phyloP scores from a whole-genome alignment of 495 filamentous ascomycete genomes.

The Talaromyces stipitatus region DNA sequence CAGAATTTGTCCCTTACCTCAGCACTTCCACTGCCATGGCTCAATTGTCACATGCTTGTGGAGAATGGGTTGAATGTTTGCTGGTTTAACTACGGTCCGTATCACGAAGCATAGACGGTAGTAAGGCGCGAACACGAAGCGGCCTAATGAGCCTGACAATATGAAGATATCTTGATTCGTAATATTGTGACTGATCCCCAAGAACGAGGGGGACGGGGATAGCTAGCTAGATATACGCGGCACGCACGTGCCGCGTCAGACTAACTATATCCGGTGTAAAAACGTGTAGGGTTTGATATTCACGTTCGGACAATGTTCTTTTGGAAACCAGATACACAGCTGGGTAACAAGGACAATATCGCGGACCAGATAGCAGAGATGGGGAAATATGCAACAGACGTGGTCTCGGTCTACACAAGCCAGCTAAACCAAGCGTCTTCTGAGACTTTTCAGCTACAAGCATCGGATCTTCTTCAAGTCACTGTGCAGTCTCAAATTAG shows the following conservation, averaged over 20 bases:
- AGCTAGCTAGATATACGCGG: too few relatives aligned
- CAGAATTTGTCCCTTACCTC: background rate
- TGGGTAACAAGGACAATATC: background rate
- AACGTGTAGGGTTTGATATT: too few relatives aligned
- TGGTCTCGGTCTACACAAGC: background rate
- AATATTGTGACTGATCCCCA: too few relatives aligned
- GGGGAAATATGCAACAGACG: background rate
- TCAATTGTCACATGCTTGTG: conserved; percentile 3
- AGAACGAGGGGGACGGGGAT: too few relatives aligned
- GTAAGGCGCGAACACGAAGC: too few relatives aligned
- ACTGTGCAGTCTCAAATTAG: conserved; percentile 4
- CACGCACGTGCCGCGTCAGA: too few relatives aligned
- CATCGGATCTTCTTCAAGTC: background rate
- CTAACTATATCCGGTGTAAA: too few relatives aligned
- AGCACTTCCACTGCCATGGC: background rate
- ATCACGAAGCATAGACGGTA: too few relatives aligned
- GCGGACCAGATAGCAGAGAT: background rate
- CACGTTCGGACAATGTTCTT: too few relatives aligned
- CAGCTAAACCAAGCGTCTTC: background rate
- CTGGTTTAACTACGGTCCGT: too few relatives aligned
- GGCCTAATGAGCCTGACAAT: too few relatives aligned
- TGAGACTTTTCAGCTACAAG: background rate
- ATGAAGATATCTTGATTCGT: too few relatives aligned
- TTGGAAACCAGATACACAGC: conserved; percentile 5
- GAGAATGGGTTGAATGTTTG: conserved; percentile 10